Evolutionary conservation across 2,329 filamentous ascomycete species (phyloP), one percentile per base, ranked within the genome.

Genomic region (Huntiella omanensis): DNA sequence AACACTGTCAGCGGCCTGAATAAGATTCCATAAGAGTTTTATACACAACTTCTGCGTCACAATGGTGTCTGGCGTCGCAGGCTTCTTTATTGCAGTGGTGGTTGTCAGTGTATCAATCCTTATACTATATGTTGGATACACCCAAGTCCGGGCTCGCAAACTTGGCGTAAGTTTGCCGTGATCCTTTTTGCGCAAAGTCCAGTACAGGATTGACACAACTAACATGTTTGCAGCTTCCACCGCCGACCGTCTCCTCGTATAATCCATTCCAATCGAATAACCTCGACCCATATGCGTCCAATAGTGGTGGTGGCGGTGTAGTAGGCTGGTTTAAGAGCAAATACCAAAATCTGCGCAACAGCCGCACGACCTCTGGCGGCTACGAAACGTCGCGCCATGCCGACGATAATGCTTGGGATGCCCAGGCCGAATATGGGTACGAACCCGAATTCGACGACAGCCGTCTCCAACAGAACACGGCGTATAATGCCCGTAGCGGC

Each of bases 391-490:
- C 63, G 5, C 59, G 60, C 38, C 62, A 59, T 49, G 33, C 33
- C 12, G 60, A 85, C 40, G 84, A 92, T 58, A 83, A 87, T 56
- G 83, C 83, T 2, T 93, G 85, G 85, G 83, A 91, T 62, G 64
- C 82, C 52, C 69, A 82, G 50, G 74, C 78, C 13, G 77, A 80
- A 56, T 77, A 78, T 57, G 73, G 72, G 2, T 63, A 65, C 37
- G 48, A 50, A 32, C 40, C 43, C 28, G 48, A 49, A 16, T 32
- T 46, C 15, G 48, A 46, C 13, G 44, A 49, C 8, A 7, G 13
- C 17, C 48, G 48, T 7, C 40, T 49, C 37, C 43, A 46, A 13
- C 46, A 49, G 32, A 43, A 46, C 40, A 49, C 48, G 8, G n/a
- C 39, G 8, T 43, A 46, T 12, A 44, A 49, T 58, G 43, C 58